phyloP scores from a whole-genome alignment of 352 stramenopile species.

The Elongisporangium prolatum region DNA sequence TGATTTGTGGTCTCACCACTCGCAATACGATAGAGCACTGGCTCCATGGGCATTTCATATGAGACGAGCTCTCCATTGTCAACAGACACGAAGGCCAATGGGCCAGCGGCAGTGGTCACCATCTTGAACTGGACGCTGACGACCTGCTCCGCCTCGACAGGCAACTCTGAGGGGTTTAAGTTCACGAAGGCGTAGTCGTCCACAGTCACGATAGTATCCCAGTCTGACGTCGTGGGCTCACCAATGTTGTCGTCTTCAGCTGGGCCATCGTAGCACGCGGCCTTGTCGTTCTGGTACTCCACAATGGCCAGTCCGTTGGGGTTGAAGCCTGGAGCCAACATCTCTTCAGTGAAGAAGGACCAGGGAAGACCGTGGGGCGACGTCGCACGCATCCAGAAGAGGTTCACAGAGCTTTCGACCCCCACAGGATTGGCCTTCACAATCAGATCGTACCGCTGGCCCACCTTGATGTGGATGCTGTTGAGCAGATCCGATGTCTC shows the following conservation, averaged over 20 bases:
- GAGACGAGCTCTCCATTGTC: constrained; percentile 19
- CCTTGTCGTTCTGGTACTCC: constrained; percentile 6
- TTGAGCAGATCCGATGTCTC: constrained; percentile 23
- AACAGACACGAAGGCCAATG: constrained; percentile 26
- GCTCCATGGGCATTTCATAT: constrained; percentile 17
- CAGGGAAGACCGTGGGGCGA: constrained; percentile 18
- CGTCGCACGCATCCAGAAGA: constrained; percentile 31
- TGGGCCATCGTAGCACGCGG: background rate
- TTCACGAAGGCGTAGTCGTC: constrained; percentile 18
- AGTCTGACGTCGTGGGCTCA: constrained; percentile 4
- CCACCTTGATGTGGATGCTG: constrained; percentile 19
- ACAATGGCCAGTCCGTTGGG: constrained; percentile 20
- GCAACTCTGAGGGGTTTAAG: constrained; percentile 8
- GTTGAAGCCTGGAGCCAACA: constrained; percentile 10
- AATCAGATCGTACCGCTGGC: constrained; percentile 29
- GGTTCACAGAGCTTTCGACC: constrained; percentile 2
- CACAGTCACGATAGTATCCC: constrained; percentile 8
- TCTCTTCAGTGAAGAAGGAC: constrained; percentile 6
- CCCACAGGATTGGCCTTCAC: constrained; percentile 17
- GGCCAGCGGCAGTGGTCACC: constrained; percentile 1
- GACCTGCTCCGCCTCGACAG: constrained; percentile 9
- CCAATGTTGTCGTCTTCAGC: background rate
- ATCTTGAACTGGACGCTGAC: constrained; percentile 19
- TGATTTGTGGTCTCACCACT: constrained; percentile 18
- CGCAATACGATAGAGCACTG: constrained; percentile 31